These are phyloP conservation scores for Apiotrichum montevideense DNA, from an alignment of 1,284 basidiomycete genomes.

Conservation along the genomic window DNA sequence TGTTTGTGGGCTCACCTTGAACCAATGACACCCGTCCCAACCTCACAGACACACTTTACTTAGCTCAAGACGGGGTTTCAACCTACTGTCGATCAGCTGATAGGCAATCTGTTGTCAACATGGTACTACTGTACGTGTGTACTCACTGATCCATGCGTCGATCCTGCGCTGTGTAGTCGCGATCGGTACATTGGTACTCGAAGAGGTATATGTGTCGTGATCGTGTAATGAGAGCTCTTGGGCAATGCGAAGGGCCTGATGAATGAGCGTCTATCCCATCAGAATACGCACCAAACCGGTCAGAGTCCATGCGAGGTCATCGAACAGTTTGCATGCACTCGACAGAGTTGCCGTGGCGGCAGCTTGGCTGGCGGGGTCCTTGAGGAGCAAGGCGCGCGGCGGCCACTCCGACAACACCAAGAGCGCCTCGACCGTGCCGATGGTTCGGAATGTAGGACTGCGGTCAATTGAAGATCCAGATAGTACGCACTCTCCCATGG, in stretches of 20 bases:
- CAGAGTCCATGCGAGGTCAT: slow-evolving; percentile 21
- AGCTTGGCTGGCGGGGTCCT: background rate
- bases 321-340: slow-evolving; percentile 19
- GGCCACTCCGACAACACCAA: slow-evolving; percentile 23
- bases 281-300: slow-evolving; percentile 8
- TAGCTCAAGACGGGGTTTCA: no score
- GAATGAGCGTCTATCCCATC: background rate
- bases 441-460: slow-evolving; percentile 10
- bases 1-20: slow-evolving; percentile 4
- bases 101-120: slow-evolving; percentile 13
- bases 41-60: slow-evolving; percentile 16
- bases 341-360: background rate
- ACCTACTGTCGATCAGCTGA: slow-evolving; percentile 21
- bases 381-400: slow-evolving; percentile 11
- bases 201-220: slow-evolving; percentile 8
- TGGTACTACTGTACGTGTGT: background rate
- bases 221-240: slow-evolving; percentile 20
- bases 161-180: slow-evolving; percentile 12
- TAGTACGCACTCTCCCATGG: slow-evolving; percentile 9
- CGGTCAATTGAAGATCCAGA: no score
- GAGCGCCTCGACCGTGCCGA: slow-evolving; percentile 16
- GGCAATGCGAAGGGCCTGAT: slow-evolving; percentile 16
- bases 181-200: background rate
- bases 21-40: slow-evolving; percentile 17
- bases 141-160: slow-evolving; percentile 20